Evolutionary conservation across 306 rosid genomes (phyloP).

Genomic region (Sindora glabra): DNA sequence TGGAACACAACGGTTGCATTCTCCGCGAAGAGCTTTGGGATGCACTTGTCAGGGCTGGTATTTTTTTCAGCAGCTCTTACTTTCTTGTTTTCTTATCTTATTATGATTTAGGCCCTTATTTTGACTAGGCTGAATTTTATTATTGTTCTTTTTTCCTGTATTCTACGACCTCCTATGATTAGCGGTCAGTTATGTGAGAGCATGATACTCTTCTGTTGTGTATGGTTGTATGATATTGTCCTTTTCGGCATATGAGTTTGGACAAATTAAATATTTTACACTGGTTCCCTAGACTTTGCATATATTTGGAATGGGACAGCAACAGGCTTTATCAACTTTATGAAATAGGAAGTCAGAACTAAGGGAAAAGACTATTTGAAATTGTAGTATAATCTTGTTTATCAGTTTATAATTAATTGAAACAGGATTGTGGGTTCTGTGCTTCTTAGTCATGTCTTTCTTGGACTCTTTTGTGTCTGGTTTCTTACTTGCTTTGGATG

Average conservation of each 20-base stretch:
- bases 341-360: not conserved
- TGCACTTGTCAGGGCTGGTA: conserved; percentile 60
- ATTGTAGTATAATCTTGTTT: not conserved
- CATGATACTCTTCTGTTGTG: not conserved
- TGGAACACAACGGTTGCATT: conserved; percentile 46
- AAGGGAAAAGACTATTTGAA: too few species aligned
- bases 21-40: conserved; percentile 53
- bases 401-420: not conserved
- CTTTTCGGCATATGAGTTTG: not conserved
- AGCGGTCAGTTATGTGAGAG: not conserved
- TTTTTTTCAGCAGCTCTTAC: not conserved
- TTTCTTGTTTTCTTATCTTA: not conserved
- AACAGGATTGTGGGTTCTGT: not conserved
- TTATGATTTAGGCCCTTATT: not conserved
- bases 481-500: not conserved
- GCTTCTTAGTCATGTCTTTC: not conserved
- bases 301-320: not conserved
- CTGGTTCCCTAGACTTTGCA: not conserved
- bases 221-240: not conserved
- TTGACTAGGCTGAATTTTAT: not conserved
- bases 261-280: not conserved
- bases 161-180: not conserved
- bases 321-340: too few species aligned
- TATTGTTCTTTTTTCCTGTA: not conserved
- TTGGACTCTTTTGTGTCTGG: not conserved